phyloP scores from a whole-genome alignment of 1,284 basidiomycete species.

The Apiotrichum porosum region DNA sequence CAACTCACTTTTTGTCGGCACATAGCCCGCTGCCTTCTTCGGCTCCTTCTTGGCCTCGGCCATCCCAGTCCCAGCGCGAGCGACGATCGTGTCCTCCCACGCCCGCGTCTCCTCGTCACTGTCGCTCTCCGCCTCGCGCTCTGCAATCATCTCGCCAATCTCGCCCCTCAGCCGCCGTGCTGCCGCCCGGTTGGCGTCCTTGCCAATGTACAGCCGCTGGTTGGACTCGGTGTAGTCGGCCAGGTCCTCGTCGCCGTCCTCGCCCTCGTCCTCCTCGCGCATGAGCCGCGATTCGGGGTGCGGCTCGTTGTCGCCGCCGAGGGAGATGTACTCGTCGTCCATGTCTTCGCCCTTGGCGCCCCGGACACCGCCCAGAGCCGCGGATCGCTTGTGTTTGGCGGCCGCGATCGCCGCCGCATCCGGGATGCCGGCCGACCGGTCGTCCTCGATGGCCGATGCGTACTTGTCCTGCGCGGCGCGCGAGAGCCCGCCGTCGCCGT shows the following conservation, averaged over 20 bases:
- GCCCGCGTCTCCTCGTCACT: conserved; percentile 79
- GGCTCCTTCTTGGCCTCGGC: conserved; percentile 2
- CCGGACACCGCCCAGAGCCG: conserved; percentile 51
- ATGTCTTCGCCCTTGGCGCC: conserved; percentile 12
- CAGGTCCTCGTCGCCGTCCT: conserved; percentile 87
- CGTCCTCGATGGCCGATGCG: conserved; percentile 41
- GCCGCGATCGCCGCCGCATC: conserved; percentile 68
- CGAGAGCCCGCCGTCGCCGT: conserved; percentile 42
- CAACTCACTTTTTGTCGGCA: conserved; percentile 66
- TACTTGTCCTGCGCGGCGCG: conserved; percentile 42
- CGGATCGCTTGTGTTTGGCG: conserved; percentile 73
- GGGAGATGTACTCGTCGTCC: conserved; percentile 76
- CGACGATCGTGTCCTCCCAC: conserved; percentile 63
- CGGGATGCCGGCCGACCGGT: conserved; percentile 59
- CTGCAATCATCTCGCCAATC: conserved; percentile 81
- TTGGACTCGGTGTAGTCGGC: conserved; percentile 85
- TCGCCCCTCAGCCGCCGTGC: conserved; percentile 64
- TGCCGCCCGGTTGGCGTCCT: conserved; percentile 72
- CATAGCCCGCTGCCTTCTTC: conserved; percentile 58
- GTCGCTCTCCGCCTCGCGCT: conserved; percentile 64
- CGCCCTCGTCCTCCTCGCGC: conserved; percentile 86
- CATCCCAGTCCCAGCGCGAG: conserved; percentile 5
- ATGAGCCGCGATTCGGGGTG: conserved; percentile 82
- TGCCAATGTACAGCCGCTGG: conserved; percentile 78
- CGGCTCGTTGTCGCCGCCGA: conserved; percentile 54